phyloP scores from a whole-genome alignment of 768 basidiomycete genomes.

The Leccinum longicurvipes region DNA sequence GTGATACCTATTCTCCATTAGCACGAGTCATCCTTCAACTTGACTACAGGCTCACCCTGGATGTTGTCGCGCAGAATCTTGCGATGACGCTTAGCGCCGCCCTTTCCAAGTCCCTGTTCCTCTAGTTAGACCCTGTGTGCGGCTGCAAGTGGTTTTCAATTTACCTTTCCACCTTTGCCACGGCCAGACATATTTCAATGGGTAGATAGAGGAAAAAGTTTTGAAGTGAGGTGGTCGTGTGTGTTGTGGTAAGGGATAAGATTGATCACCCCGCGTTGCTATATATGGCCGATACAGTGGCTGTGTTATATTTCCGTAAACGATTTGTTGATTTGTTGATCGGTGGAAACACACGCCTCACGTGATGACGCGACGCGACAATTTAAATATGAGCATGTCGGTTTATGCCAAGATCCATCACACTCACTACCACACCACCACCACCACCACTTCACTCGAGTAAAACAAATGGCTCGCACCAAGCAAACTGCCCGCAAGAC shows the following conservation, averaged over 20 bases:
- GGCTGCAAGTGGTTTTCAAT: no score
- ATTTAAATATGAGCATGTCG: slow-evolving; percentile 15
- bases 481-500: slow-evolving; percentile 85
- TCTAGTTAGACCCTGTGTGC: slow-evolving; percentile 2
- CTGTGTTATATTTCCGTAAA: slow-evolving; percentile 28
- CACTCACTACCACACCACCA: neutral
- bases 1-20: slow-evolving; percentile 67
- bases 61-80: slow-evolving; percentile 90
- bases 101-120: slow-evolving; percentile 85
- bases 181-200: slow-evolving; percentile 79
- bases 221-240: slow-evolving; percentile 21
- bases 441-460: slow-evolving; percentile 17
- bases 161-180: slow-evolving; percentile 90
- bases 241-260: slow-evolving; percentile 6
- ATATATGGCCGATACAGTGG: slow-evolving; percentile 25
- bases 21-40: neutral
- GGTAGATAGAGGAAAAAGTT: slow-evolving; percentile 3
- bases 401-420: neutral
- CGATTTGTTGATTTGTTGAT: slow-evolving; percentile 23
- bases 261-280: neutral
- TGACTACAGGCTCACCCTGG: slow-evolving; percentile 43
- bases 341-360: slow-evolving; percentile 8
- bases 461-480: slow-evolving; percentile 63
- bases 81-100: slow-evolving; percentile 93
- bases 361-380: slow-evolving; percentile 30